Evolutionary conservation across 176 grass and related monocot genomes (phyloP).

Genomic region (Ananas comosus): DNA sequence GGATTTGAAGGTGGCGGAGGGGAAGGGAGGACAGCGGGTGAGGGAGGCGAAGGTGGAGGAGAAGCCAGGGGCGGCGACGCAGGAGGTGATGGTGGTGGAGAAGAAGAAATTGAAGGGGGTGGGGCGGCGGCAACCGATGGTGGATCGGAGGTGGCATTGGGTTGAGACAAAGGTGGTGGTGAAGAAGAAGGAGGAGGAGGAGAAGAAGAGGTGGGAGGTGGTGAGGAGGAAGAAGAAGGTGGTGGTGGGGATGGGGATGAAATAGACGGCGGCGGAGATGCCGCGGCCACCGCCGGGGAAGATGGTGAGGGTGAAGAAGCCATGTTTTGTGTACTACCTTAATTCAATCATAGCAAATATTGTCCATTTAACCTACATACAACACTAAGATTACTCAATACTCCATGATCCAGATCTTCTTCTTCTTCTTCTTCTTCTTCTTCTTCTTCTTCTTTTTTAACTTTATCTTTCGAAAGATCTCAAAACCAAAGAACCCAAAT

Average conservation of each 20-base stretch:
- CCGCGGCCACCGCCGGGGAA: background rate
- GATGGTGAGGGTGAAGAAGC: background rate
- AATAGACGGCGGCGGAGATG: slow-evolving; percentile 20
- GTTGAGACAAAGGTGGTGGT: slow-evolving; percentile 14
- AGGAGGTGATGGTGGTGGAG: slow-evolving; percentile 19
- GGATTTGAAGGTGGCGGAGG: no score
- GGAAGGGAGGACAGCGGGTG: no score
- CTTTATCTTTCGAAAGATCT: background rate
- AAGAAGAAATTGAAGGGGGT: slow-evolving; percentile 9
- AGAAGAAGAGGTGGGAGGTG: slow-evolving; percentile 15
- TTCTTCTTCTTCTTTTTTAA: background rate
- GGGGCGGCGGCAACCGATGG: slow-evolving; percentile 2
- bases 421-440: background rate
- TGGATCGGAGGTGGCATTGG: slow-evolving; percentile 15
- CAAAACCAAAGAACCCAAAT: background rate
- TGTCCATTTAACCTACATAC: background rate
- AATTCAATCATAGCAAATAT: background rate
- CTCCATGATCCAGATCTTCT: slow-evolving; percentile 1
- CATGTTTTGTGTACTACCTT: background rate
- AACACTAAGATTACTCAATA: background rate
- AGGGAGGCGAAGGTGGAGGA: no score
- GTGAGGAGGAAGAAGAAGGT: slow-evolving; percentile 10
- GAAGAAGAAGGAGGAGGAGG: slow-evolving; percentile 9
- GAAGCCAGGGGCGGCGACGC: slow-evolving; percentile 30
- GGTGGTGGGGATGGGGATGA: background rate